These are phyloP conservation scores for Ophioceras dolichostomum DNA, from an alignment of 2,329 filamentous ascomycete genomes.

Conservation along the genomic window DNA sequence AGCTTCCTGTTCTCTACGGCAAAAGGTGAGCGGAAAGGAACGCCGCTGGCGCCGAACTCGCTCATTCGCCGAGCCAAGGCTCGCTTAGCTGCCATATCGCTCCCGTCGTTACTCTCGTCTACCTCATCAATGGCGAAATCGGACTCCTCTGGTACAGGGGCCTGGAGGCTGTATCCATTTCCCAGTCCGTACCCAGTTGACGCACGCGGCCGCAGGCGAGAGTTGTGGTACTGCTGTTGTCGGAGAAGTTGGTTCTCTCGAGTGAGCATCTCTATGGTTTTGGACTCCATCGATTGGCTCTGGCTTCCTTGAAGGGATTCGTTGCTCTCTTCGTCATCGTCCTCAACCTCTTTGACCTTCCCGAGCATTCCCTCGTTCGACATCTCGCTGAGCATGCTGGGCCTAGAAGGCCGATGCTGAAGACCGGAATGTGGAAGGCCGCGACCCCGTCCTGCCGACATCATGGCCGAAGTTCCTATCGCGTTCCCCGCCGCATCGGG, in stretches of 20 bases:
- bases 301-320: constrained; percentile 42
- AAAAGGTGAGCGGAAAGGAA: constrained; percentile 33
- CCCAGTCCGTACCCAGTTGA: constrained; percentile 42
- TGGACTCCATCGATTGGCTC: constrained; percentile 43
- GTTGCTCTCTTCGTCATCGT: constrained; percentile 48
- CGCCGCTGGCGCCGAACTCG: constrained; percentile 29
- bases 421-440: constrained; percentile 51
- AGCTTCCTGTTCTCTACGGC: constrained; percentile 48
- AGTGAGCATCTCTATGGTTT: constrained; percentile 50
- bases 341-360: constrained; percentile 59
- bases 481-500: constrained; percentile 39
- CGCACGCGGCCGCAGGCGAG: constrained; percentile 43
- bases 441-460: constrained; percentile 38
- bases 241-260: constrained; percentile 52
- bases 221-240: constrained; percentile 41
- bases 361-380: constrained; percentile 50
- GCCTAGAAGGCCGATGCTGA: constrained; percentile 70
- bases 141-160: constrained; percentile 49
- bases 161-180: constrained; percentile 48
- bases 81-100: constrained; percentile 32
- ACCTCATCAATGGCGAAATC: constrained; percentile 64
- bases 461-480: constrained; percentile 33
- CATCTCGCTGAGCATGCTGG: constrained; percentile 65
- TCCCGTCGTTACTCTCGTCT: constrained; percentile 47
- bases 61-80: constrained; percentile 41